Conservation (phyloP, 139 green algal species). For the Helicosporidium sp. region DNA sequence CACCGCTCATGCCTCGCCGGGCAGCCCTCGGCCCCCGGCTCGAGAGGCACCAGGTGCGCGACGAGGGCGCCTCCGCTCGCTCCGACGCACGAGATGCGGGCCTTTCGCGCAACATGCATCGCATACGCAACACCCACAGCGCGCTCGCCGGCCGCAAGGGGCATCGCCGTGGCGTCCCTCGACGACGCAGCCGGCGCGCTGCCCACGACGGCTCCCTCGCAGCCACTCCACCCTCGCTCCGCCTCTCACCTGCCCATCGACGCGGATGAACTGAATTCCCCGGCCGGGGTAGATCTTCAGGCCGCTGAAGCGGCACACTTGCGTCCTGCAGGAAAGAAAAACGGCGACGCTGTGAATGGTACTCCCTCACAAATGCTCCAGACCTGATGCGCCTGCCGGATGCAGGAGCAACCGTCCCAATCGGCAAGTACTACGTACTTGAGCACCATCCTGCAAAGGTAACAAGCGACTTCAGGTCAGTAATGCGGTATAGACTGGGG, state of each 20-base stretch:
- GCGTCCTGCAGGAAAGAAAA: constrained; percentile 50
- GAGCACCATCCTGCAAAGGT: constrained; percentile 5
- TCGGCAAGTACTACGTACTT: constrained; percentile 2
- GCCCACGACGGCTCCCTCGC: too few species aligned
- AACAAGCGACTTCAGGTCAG: background rate
- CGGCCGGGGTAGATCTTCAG: constrained; percentile 90
- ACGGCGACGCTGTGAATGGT: background rate
- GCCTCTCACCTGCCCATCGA: constrained; percentile 76
- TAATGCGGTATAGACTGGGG: background rate
- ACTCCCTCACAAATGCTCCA: background rate
- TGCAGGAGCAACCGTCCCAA: background rate
- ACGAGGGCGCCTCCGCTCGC: too few species aligned
- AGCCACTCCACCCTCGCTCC: too few species aligned
- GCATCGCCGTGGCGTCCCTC: too few species aligned
- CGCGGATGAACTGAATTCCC: constrained; percentile 75
- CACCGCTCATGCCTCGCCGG: too few species aligned
- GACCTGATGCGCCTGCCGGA: background rate
- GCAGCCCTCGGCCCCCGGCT: too few species aligned
- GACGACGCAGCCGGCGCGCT: too few species aligned
- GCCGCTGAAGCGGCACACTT: constrained; percentile 90
- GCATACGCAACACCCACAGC: too few species aligned
- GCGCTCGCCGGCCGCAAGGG: too few species aligned
- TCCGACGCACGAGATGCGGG: too few species aligned
- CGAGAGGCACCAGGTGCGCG: too few species aligned
- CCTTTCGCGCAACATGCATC: too few species aligned